Conservation (phyloP, 73 alveolate species). For the Tetrahymena borealis region DNA sequence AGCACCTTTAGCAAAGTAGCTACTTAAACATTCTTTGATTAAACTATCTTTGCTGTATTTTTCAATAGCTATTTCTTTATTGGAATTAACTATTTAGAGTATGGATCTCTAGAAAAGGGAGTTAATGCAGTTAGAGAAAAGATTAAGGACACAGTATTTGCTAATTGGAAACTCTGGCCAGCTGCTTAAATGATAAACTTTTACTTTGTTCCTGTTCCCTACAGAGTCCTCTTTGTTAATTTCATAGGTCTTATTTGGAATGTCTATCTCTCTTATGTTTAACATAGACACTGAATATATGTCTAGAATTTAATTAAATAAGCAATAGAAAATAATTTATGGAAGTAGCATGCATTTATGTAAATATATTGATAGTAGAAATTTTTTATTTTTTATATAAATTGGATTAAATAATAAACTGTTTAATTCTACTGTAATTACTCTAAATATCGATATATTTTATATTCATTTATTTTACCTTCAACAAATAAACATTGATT, state of each 20-base stretch:
- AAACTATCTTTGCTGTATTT: neutral
- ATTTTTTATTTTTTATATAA: no score
- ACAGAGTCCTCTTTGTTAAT: neutral
- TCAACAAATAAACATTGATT: no score
- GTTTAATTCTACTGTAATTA: no score
- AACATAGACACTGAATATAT: neutral
- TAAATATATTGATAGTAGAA: no score
- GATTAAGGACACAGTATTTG: neutral
- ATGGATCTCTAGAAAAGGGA: neutral
- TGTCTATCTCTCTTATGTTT: neutral
- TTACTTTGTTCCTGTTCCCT: neutral
- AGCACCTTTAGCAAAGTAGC: neutral
- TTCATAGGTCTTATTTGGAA: neutral
- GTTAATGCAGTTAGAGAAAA: neutral
- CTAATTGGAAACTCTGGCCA: neutral
- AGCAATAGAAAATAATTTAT: no score
- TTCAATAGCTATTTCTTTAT: neutral
- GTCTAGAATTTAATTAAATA: no score
- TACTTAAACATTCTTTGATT: neutral
- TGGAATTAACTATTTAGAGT: neutral
- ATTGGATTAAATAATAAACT: no score
- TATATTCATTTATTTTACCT: no score
- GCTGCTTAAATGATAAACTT: neutral
- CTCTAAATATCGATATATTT: no score
- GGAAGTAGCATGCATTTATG: no score